Conservation (phyloP, 768 basidiomycete genomes). For the Pilatotrama ljubarskyi region DNA sequence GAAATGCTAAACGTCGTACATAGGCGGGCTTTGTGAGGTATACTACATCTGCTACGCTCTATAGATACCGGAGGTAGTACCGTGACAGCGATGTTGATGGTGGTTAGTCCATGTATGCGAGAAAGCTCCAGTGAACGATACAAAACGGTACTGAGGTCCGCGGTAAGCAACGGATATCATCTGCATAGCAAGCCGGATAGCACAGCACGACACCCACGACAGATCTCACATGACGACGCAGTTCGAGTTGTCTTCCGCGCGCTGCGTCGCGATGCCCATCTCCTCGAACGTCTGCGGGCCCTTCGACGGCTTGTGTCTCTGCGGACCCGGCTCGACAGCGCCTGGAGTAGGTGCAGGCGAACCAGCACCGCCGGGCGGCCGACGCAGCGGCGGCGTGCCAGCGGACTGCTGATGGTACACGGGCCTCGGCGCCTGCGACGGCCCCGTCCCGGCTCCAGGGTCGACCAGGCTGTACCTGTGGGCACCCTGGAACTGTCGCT, state of each 20-base stretch:
- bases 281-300: constrained; percentile 85
- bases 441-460: constrained; percentile 29
- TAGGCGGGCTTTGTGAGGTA: no score
- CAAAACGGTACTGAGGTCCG: no score
- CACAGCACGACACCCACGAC: no score
- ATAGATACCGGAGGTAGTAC: no score
- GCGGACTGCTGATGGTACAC: constrained; percentile 13
- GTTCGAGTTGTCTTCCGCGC: constrained; percentile 70
- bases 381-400: constrained; percentile 16
- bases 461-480: constrained; percentile 53
- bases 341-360: neutral
- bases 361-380: constrained; percentile 8
- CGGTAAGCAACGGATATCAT: no score
- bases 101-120: no score
- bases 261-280: constrained; percentile 85
- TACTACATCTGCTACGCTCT: no score
- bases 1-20: no score
- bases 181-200: no score
- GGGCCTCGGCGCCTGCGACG: constrained; percentile 13
- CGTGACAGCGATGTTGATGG: no score
- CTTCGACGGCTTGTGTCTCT: constrained; percentile 27
- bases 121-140: no score
- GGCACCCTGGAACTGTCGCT: constrained; percentile 23
- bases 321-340: constrained; percentile 7
- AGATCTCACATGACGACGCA: constrained; percentile 79